Base-by-base conservation (phyloP, 441 rosid species). In the Syzygium syzygioides region DNA sequence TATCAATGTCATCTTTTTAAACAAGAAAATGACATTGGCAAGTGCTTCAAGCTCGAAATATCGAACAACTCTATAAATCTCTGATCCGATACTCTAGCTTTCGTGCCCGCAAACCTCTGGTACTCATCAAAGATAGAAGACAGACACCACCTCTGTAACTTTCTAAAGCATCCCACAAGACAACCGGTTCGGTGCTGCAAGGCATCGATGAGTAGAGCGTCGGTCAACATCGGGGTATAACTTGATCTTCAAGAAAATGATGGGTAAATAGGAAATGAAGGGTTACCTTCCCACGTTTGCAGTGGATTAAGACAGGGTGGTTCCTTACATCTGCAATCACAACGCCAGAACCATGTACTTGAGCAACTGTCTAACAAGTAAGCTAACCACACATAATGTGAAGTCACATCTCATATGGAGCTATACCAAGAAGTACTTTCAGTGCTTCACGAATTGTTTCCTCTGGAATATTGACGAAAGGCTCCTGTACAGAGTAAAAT, bases 381-480 rank as follows among this genome's bases (percentile, higher is more conserved):
- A 85, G 64, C 59, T 30, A 76, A 34, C 30, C 28, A 90, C 80
- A 71, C 87, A n/a, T 89, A 71, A n/a, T 86, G 76, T 88, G 64
- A 60, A 66, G n/a, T 56, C 32, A 23, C 85, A 87, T 87, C 86
- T 50, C 20, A 76, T 41, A 76, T 41, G 14, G 83, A 79, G 30
- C 26, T 86, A 5, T 95, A 96, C 99, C 99, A 85, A 95, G 86
- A 50, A 95, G 90, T 59, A 94, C 96, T 93, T 93, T 93, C 91
- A 97, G 87, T 25, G 99, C 97, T 91, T 95, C 94, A 26, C 94
- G 92, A 88, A 97, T 96, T 68, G 96, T 92, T 55, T 95, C 95
- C 89, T 95, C 95, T 18, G 99, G 98, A 54, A 96, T 94, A 89
- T 94, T 95, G 85, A 95, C 98, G 89, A 94, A 94, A 85, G 97